phyloP scores from a whole-genome alignment of 495 filamentous ascomycete genomes.

The Entonaema liquescens region DNA sequence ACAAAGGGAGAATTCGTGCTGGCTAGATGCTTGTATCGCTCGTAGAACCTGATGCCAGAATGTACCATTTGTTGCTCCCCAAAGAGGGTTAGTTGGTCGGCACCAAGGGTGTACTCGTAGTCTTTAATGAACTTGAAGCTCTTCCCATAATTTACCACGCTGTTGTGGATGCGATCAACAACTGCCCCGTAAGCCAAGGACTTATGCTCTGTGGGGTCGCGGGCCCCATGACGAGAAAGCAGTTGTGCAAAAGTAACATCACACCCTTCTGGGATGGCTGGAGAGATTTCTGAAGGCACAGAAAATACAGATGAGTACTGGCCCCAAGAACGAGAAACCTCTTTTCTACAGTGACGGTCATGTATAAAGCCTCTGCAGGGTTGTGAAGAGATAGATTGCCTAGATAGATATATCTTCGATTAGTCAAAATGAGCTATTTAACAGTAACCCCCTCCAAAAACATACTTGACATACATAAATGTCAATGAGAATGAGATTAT shows the following conservation, averaged over 20 bases:
- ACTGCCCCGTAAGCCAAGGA: slow-evolving; percentile 62
- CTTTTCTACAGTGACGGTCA: slow-evolving; percentile 65
- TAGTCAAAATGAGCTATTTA: slow-evolving; percentile 36
- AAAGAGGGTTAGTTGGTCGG: slow-evolving; percentile 75
- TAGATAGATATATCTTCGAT: slow-evolving; percentile 19
- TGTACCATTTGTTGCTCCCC: slow-evolving; percentile 78
- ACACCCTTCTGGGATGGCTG: slow-evolving; percentile 68
- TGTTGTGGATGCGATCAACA: slow-evolving; percentile 67
- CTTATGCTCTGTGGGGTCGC: slow-evolving; percentile 76
- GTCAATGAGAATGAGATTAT: slow-evolving; percentile 23
- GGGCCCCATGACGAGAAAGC: slow-evolving; percentile 83
- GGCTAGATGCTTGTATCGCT: slow-evolving; percentile 69
- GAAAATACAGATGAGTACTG: slow-evolving; percentile 87
- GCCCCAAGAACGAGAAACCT: slow-evolving; percentile 78
- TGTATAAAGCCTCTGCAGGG: slow-evolving; percentile 66
- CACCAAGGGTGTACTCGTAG: slow-evolving; percentile 77
- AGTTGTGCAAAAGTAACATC: slow-evolving; percentile 79
- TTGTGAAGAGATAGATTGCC: slow-evolving; percentile 31
- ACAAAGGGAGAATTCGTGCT: slow-evolving; percentile 69
- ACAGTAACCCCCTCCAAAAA: slow-evolving; percentile 9
- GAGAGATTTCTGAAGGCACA: slow-evolving; percentile 68
- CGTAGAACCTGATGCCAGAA: slow-evolving; percentile 77
- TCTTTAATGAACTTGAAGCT: slow-evolving; percentile 69
- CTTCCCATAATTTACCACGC: slow-evolving; percentile 63
- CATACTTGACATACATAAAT: slow-evolving; percentile 31